A percentile compares a stretch with the other conserved stretches of the same genome.
Conservation (phyloP, 371 early-diverging fungal genomes). For the Mortierella sp. region DNA sequence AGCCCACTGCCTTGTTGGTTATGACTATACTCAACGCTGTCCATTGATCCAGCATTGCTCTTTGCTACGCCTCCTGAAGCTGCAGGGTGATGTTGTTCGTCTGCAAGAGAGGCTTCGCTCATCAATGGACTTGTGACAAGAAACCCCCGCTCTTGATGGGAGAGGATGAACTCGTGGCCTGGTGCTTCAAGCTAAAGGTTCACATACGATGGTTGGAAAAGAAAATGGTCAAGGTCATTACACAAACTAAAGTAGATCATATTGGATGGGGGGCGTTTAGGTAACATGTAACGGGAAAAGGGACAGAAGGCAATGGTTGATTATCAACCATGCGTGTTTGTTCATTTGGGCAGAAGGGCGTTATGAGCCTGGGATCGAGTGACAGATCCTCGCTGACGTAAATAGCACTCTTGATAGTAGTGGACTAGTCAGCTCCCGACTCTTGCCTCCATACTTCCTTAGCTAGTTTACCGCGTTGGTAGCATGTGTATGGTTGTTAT, state of each 20-base stretch:
- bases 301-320: conserved; percentile 1
- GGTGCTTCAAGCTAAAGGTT: conserved; percentile 26
- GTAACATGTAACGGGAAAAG: conserved; percentile 4
- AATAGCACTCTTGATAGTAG: neutral
- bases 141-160: conserved; percentile 36
- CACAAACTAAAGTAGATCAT: neutral
- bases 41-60: conserved; percentile 16
- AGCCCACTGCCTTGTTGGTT: conserved; percentile 9
- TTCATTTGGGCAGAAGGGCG: conserved; percentile 16
- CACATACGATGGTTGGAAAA: neutral
- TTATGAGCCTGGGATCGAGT: neutral
- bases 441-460: neutral
- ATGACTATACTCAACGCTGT: conserved; percentile 20
- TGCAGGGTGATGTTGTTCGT: conserved; percentile 25
- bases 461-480: neutral
- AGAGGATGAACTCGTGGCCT: conserved; percentile 34
- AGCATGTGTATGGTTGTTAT: neutral
- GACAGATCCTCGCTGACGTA: conserved; percentile 24
- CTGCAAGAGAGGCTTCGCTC: conserved; percentile 50
- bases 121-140: conserved; percentile 49
- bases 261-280: neutral
- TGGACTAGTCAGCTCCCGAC: neutral
- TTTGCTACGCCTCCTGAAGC: conserved; percentile 3
- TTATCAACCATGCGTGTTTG: neutral
- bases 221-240: neutral